Evolutionary conservation across 192 early-diverging fungal genomes (phyloP), one percentile per base, ranked within the genome.

Genomic region (Dissophora globulifera): DNA sequence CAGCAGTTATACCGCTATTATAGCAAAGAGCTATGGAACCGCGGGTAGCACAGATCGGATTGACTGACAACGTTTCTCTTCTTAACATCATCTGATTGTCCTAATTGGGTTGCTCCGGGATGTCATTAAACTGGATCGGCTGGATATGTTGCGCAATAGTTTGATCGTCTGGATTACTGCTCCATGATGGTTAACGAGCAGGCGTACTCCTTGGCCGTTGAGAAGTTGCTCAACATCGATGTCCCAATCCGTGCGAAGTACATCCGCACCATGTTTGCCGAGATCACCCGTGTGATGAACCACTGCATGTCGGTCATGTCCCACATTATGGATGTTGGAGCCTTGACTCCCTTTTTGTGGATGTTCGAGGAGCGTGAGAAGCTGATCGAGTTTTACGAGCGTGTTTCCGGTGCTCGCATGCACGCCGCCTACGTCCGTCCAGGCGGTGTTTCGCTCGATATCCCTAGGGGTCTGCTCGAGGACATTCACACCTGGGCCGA

Each of bases 181-280:
- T 99, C 97, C 40, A 99, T 99, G 96, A 99, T 99, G 97, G 91
- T 90, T 61, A 99, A 99, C 84, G 97, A 99, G 83, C 93, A 97
- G 85, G 91, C 92, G 12, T 99, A 98, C 81, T 97, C 96, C 45
- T 85, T 99, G 35, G 96, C 97, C 27, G 95, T 98, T 15, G 97
- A 99, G 81, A 99, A 99, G 79, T 86, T 99, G 33, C 89, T 99
- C 52, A 99, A 99, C 89, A 93, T 99, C 69, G 95, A 99, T 22
- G 89, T 98, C 31, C 97, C 97, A 29, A 66, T 86, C 51, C 92
- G 97, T 40, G 93, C 92, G 17, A 97, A 98, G 81, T 98, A 95
- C 75, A 99, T 99, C 71, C 94, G 97, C 41, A 95, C 94, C 61
- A 79, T 99, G 80, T 98, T 98, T 88, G 97, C 84, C 69, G 97